Percentiles rank a stretch among this genome's conserved stretches.
Conservation (phyloP, 371 early-diverging fungal species). For the Mucor indicus region DNA sequence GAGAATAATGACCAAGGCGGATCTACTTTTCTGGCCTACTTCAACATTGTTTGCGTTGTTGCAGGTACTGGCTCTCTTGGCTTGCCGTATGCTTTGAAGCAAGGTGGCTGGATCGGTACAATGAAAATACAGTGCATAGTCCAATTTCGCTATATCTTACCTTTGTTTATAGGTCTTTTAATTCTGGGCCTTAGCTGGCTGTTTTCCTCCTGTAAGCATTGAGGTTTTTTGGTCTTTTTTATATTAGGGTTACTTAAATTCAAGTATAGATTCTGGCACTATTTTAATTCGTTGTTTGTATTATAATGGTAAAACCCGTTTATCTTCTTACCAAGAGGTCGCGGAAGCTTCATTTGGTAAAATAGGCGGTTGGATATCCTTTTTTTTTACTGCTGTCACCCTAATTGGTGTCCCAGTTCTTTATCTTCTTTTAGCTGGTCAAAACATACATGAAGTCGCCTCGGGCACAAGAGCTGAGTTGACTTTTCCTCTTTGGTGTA, state of each 20-base stretch:
- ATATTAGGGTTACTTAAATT: conserved; percentile 9
- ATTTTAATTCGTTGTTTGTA: conserved; percentile 77
- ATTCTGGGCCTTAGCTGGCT: conserved; percentile 39
- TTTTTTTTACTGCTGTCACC: conserved; percentile 64
- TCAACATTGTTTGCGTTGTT: conserved; percentile 75
- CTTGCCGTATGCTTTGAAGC: conserved; percentile 75
- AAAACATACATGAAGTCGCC: conserved; percentile 51
- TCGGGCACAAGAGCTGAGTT: conserved; percentile 29
- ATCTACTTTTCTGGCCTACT: conserved; percentile 49
- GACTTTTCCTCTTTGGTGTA: conserved; percentile 54
- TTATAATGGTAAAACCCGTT: conserved; percentile 46
- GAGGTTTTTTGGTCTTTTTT: not conserved
- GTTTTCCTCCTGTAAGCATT: conserved; percentile 36
- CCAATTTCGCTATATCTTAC: too few relatives aligned
- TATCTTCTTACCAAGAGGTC: conserved; percentile 51
- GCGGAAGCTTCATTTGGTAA: conserved; percentile 66
- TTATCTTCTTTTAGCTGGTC: conserved; percentile 73
- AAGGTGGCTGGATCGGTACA: conserved; percentile 84
- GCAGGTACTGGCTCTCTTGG: conserved; percentile 87
- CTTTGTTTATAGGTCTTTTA: conserved; percentile 30
- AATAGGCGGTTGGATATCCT: conserved; percentile 57
- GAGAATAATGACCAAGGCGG: conserved; percentile 32
- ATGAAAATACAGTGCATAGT: too few relatives aligned
- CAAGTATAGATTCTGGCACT: conserved; percentile 69
- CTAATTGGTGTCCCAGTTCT: conserved; percentile 67